Evolutionary conservation across 805 yeast genomes (phyloP), one percentile per base, ranked within the genome.

Genomic region (Cyberlindnera mycetangii): DNA sequence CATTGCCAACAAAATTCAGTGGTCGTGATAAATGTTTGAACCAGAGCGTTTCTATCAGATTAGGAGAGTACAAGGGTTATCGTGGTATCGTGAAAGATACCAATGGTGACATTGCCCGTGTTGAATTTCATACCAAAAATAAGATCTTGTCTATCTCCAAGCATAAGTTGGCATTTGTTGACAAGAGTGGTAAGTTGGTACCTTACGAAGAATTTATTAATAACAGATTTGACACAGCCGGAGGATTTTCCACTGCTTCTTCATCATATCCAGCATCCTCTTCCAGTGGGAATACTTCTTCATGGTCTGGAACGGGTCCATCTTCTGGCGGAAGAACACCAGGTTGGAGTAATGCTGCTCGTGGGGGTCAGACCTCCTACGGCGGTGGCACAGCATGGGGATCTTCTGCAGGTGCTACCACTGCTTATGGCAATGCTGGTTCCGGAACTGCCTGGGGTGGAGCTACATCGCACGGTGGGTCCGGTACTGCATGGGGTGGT

Each of bases 61-160:
- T 97, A n/a, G 93, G 95, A 24, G 81, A 79, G 38, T 89, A 92
- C 65, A 93, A 93, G 68, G 98, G 99, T 37, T 80, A 89, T 54
- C 82, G 84, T 69, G 99, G 99, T 62, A 85, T 88, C 52, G 88
- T 93, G 34, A 85, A 86, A 54, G 98, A 93, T 61, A 89, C 96
- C 9, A 93, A 89, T 56, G 99, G 95, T 50, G 85, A 85, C 12
- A 78, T 76, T 54, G 98, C 97, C 1, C 78, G 97, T 48, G 87
- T 93, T 35, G 99, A 93, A 68, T 75, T 93, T 52, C 98, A 93
- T 65, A 87, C 97, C 21, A 90, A 90, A 54, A 83, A 83, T 60
- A 93, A 92, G 64, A 86, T 85, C 48, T 81, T 90, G 49, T 87
- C 92, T 47, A 86, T 93, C 27, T 83, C 81, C 56, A 90, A 90